Evolutionary conservation across 1,284 basidiomycete species (phyloP), one percentile per base, ranked within the genome.

Genomic region (Xerocomus minutiporus): DNA sequence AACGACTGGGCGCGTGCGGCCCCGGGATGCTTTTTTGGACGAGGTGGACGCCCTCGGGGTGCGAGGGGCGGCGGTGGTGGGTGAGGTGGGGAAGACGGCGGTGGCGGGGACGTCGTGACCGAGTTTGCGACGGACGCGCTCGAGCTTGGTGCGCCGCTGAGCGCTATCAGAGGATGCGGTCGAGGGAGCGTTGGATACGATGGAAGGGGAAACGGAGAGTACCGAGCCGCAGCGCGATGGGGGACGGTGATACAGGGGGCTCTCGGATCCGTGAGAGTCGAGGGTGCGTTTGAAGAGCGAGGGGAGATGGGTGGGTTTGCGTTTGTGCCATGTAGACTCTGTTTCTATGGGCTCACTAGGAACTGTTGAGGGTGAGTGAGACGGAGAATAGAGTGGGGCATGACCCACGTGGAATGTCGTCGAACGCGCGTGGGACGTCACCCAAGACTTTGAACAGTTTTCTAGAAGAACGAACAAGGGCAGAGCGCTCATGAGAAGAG

Each of bases 391-490:
- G 2, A 9, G 4, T 5, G 13, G 25, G 0, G n/a, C 1, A 8
- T 11, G 29, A 53, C 58, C 13, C 34, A 63, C 62, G 2, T 11
- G 44, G 38, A 4, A 25, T 15, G 26, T 61, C 45, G 5, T 86
- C 83, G n/a, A 82, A 53, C 31, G 85, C 70, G 55, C 77, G 80
- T 7, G 84, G 84, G 7, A 82, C 80, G 31, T 75, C 72, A 13
- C 84, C 84, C 8, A 86, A 71, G 28, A 86, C 66, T 44, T 78
- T 77, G 38, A 77, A 77, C 15, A 87, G 75, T 67, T 86, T 86
- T 57, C 77, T 79, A 35, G 81, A 78, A 15, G 79, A 78, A 34
- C 80, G 78, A 48, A 83, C 64, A 26, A 86, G 75, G 50, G 80
- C 79, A 6, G 73, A 65, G 20, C 83, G 79, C 63, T 86, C 79